A percentile compares a stretch with the other conserved stretches of the same genome.
Conservation (phyloP, 2,329 filamentous ascomycete species). For the Knoxdaviesia capensis region DNA sequence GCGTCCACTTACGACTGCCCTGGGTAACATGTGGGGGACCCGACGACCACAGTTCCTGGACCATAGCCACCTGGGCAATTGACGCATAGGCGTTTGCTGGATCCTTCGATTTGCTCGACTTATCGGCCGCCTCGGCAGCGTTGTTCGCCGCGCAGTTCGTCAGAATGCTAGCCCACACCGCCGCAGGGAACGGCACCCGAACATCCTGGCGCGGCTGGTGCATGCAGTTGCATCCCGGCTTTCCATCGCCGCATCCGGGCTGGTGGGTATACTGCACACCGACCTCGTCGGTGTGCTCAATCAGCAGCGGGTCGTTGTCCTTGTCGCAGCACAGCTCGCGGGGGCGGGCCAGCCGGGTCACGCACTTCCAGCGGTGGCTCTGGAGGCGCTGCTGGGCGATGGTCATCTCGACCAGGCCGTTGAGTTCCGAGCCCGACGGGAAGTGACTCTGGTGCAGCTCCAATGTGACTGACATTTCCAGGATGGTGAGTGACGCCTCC, state of each 20-base stretch:
- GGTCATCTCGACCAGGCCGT: slow-evolving; percentile 37
- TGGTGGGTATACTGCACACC: slow-evolving; percentile 27
- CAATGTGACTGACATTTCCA: slow-evolving; percentile 42
- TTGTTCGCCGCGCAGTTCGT: slow-evolving; percentile 32
- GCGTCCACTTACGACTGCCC: slow-evolving; percentile 22
- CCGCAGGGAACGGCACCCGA: slow-evolving; percentile 35
- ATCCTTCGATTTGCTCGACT: not conserved
- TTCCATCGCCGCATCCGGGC: slow-evolving; percentile 26
- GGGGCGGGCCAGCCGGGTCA: slow-evolving; percentile 36
- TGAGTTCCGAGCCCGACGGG: slow-evolving; percentile 37
- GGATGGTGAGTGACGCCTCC: slow-evolving; percentile 32
- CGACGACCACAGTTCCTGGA: slow-evolving; percentile 43
- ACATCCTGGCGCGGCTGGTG: slow-evolving; percentile 25
- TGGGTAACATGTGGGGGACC: slow-evolving; percentile 12
- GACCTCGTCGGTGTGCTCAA: slow-evolving; percentile 28
- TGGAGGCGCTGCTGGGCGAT: slow-evolving; percentile 32
- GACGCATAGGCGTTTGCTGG: too few species aligned
- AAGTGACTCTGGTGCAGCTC: slow-evolving; percentile 37
- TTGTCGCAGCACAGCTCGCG: slow-evolving; percentile 26
- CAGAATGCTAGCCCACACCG: slow-evolving; percentile 36
- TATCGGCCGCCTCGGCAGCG: slow-evolving; percentile 11
- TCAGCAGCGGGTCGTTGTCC: slow-evolving; percentile 19
- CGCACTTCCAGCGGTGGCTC: slow-evolving; percentile 38
- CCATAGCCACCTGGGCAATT: slow-evolving; percentile 32
- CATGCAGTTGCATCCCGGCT: slow-evolving; percentile 29